These are phyloP conservation scores for Ophiosphaerella narmari DNA, from an alignment of 2,329 filamentous ascomycete genomes.

Conservation along the genomic window DNA sequence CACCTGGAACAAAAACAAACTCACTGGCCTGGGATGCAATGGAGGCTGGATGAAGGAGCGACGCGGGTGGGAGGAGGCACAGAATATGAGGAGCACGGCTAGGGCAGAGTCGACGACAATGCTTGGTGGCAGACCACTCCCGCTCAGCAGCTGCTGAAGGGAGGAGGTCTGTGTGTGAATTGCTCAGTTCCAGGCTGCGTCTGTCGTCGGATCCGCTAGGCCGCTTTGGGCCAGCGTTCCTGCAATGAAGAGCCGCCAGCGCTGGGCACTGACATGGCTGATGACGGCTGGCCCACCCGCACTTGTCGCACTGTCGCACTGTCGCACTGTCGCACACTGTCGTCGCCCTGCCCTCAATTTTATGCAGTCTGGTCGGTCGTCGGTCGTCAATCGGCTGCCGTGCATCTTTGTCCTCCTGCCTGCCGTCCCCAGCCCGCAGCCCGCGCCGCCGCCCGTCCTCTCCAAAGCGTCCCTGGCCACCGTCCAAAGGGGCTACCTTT, in stretches of 20 bases:
- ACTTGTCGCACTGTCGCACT: conserved; percentile 1
- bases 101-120: too few species aligned
- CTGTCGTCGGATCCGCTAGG: conserved; percentile 14
- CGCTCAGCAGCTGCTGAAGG: neutral
- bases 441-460: neutral
- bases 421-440: neutral
- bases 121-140: neutral
- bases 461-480: conserved; percentile 19
- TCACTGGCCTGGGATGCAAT: too few species aligned
- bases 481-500: conserved; percentile 11
- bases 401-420: too few species aligned
- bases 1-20: too few species aligned
- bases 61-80: conserved; percentile 9
- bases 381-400: too few species aligned
- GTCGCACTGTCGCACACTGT: conserved; percentile 1
- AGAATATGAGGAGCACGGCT: neutral
- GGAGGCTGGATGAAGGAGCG: conserved; percentile 16
- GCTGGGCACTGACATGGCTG: too few species aligned
- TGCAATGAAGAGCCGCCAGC: neutral
- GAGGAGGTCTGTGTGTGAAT: conserved; percentile 22
- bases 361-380: neutral
- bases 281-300: neutral
- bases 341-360: neutral
- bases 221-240: conserved; percentile 9
- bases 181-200: conserved; percentile 16